phyloP scores from a whole-genome alignment of 805 yeast genomes.

The Saccharomycopsis fodiens region DNA sequence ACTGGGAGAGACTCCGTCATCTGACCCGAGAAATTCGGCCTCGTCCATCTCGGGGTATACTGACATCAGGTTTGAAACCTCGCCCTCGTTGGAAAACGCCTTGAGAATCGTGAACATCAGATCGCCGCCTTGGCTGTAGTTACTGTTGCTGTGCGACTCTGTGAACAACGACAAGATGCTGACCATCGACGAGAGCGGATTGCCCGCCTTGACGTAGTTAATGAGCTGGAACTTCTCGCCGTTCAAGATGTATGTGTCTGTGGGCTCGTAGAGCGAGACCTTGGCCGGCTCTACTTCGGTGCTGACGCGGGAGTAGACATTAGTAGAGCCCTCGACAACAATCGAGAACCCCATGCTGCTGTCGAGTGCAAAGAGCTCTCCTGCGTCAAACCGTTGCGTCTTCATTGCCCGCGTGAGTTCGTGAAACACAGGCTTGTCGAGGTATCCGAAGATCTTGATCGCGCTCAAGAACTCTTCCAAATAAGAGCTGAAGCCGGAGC shows the following conservation, averaged over 20 bases:
- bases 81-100: slow-evolving; percentile 1
- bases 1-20: slow-evolving; percentile 4
- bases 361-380: slow-evolving; percentile 68
- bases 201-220: slow-evolving; percentile 74
- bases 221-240: slow-evolving; percentile 62
- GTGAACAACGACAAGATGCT: slow-evolving; percentile 73
- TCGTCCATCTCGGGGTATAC: slow-evolving; percentile 10
- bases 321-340: slow-evolving; percentile 86
- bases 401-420: slow-evolving; percentile 89
- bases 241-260: slow-evolving; percentile 42
- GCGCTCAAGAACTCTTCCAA: slow-evolving; percentile 87
- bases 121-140: slow-evolving; percentile 21
- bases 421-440: slow-evolving; percentile 85
- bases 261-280: slow-evolving; percentile 29
- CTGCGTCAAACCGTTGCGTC: slow-evolving; percentile 71
- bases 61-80: slow-evolving; percentile 2
- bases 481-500: slow-evolving; percentile 52
- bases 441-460: slow-evolving; percentile 87
- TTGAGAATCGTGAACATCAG: slow-evolving; percentile 4
- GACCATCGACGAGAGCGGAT: slow-evolving; percentile 78
- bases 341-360: slow-evolving; percentile 80
- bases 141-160: slow-evolving; percentile 23
- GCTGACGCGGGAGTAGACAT: slow-evolving; percentile 55
- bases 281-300: slow-evolving; percentile 6
- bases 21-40: background rate